Evolutionary conservation across 2,329 filamentous ascomycete genomes (phyloP), one percentile per base, ranked within the genome.

Genomic region (Verticillium klebahnii): DNA sequence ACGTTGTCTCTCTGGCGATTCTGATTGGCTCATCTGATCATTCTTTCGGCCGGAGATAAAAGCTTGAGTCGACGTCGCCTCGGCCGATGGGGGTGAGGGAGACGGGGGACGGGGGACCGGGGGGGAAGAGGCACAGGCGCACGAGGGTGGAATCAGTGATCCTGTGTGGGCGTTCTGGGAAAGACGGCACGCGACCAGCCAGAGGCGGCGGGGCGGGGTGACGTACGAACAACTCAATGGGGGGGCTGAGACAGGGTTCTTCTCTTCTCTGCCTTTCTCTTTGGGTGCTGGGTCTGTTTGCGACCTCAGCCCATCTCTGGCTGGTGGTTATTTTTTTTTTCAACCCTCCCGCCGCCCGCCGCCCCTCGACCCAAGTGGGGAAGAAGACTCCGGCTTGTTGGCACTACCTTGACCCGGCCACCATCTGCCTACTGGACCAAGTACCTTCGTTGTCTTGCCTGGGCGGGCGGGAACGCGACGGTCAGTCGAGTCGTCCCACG

Each of bases 11-110:
- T 57, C 39, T 6, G 19, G 19, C 12, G 32, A 4, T 14, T 12
- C 19, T 61, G 56, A 65, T 65, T 65, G 64, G 64, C n/a, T 23
- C 31, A 58, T 25, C 19, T 29, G 57, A 31, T 29, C 19, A 58
- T 34, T 19, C 19, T 19, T 52, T n/a, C n/a, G 11, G 45, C 45
- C 45, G 45, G 45, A 52, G 45, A 52, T 52, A 52, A 52, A 52
- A 52, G 45, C 45, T 52, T 52, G 45, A 52, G 45, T 52, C n/a
- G 45, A 52, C 45, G 45, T 52, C 45, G 45, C 45, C 45, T 52
- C 45, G 45, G 45, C 45, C 45, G 45, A 52, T 52, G 45, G 45
- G 45, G 45, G n/a, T 23, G 45, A 19, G 45, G 45, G 17, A n/a
- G 19, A 19, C 29, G 29, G 29, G 29, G 29, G 29, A 29, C 29